A percentile compares a stretch with the other conserved stretches of the same genome.
phyloP scores from a whole-genome alignment of 805 yeast genomes.

The Saccharomyces eubayanus region DNA sequence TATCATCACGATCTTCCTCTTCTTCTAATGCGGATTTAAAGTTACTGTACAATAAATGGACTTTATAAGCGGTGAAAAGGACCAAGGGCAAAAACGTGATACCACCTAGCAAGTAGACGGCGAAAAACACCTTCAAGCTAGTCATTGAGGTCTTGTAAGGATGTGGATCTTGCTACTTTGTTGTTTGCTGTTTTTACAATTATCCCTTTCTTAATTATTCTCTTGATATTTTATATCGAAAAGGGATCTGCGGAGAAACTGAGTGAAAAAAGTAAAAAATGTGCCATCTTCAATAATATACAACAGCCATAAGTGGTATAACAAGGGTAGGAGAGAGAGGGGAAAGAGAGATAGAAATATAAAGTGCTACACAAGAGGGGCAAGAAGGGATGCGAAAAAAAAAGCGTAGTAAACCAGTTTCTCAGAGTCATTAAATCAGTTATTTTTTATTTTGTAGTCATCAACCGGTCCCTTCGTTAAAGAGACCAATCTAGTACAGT shows the following conservation, averaged over 20 bases:
- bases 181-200: background rate
- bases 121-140: slow-evolving; percentile 30
- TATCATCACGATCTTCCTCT: slow-evolving; percentile 20
- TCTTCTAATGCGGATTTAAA: background rate
- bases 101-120: slow-evolving; percentile 67
- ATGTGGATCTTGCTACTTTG: background rate
- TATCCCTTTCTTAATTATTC: background rate
- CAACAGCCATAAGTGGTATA: background rate
- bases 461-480: slow-evolving; percentile 14
- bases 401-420: slow-evolving; percentile 1
- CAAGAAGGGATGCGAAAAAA: background rate
- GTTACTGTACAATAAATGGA: slow-evolving; percentile 32
- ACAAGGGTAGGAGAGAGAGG: background rate
- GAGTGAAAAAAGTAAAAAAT: background rate
- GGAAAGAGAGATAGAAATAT: background rate
- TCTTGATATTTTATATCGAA: background rate
- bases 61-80: slow-evolving; percentile 26
- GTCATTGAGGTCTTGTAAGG: slow-evolving; percentile 10
- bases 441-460: slow-evolving; percentile 30
- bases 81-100: slow-evolving; percentile 65
- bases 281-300: background rate
- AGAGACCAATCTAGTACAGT: slow-evolving; percentile 32
- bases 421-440: slow-evolving; percentile 38
- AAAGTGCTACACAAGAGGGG: background rate
- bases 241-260: background rate